phyloP scores from a whole-genome alignment of 441 rosid species.

The Aquilaria agallochum region DNA sequence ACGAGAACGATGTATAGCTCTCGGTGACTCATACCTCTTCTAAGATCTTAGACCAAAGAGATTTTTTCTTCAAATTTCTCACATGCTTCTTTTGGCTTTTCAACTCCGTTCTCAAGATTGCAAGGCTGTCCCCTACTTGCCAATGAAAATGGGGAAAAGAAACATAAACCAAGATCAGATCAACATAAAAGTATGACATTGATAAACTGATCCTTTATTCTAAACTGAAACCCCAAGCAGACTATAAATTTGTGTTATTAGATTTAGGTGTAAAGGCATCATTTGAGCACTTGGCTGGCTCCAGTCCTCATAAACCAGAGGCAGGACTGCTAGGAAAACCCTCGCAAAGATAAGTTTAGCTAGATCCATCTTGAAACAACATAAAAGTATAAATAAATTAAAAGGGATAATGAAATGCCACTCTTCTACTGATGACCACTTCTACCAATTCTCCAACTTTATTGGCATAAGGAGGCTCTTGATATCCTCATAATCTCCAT shows the following conservation, averaged over 20 bases:
- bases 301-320: slow-evolving; percentile 5
- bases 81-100: slow-evolving; percentile 96
- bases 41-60: slow-evolving; percentile 96
- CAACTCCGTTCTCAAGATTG: slow-evolving; percentile 85
- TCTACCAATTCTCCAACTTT: too few relatives aligned
- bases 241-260: too few relatives aligned
- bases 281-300: too few relatives aligned
- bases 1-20: neutral
- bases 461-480: too few relatives aligned
- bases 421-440: too few relatives aligned
- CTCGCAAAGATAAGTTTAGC: neutral
- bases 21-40: slow-evolving; percentile 65
- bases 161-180: neutral
- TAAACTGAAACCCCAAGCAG: too few relatives aligned
- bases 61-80: slow-evolving; percentile 84
- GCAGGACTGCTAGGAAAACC: neutral
- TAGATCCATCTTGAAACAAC: neutral
- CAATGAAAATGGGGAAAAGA: slow-evolving; percentile 9
- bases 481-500: too few relatives aligned
- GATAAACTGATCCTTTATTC: too few relatives aligned
- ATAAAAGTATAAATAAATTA: neutral
- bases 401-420: neutral
- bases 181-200: too few relatives aligned
- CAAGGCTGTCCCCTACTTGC: slow-evolving; percentile 72
- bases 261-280: too few relatives aligned